Evolutionary conservation across 2,329 filamentous ascomycete genomes (phyloP).

Genomic region (Furcasterigmium sp.): DNA sequence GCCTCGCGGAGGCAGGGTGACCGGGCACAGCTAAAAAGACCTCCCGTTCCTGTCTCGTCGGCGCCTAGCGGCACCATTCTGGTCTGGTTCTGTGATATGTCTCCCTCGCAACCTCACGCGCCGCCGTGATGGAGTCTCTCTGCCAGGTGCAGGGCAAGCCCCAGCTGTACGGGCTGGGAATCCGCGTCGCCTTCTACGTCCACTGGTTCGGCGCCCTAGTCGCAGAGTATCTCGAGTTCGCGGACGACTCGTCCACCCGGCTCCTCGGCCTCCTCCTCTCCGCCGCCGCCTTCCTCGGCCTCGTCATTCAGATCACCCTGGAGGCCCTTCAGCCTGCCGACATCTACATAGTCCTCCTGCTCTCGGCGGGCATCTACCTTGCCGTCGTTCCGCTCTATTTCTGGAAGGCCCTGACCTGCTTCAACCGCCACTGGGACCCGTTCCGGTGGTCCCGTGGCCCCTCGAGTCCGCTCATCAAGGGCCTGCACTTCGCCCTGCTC

Average conservation of each 20-base stretch:
- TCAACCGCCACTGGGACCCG: constrained; percentile 22
- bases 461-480: constrained; percentile 17
- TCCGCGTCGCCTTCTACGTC: constrained; percentile 26
- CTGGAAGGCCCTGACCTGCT: constrained; percentile 25
- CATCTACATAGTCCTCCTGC: constrained; percentile 24
- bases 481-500: constrained; percentile 18
- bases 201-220: constrained; percentile 29
- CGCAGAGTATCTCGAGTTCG: constrained; percentile 22
- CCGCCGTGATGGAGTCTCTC: constrained; percentile 11
- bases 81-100: too few relatives aligned
- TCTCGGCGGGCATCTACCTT: constrained; percentile 22
- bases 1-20: too few relatives aligned
- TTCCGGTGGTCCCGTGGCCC: constrained; percentile 19
- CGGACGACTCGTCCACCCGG: constrained; percentile 20
- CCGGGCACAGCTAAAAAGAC: too few relatives aligned
- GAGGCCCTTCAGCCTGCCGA: constrained; percentile 20
- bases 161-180: constrained; percentile 28
- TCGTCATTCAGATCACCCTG: constrained; percentile 19
- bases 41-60: too few relatives aligned
- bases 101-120: neutral
- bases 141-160: constrained; percentile 20
- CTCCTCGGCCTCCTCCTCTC: constrained; percentile 26
- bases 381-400: constrained; percentile 25
- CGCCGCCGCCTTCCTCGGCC: constrained; percentile 15
- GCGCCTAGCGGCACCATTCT: too few relatives aligned